Evolutionary conservation across 495 filamentous ascomycete species (phyloP), one percentile per base, ranked within the genome.

Genomic region (Trichoderma orchidacearum): DNA sequence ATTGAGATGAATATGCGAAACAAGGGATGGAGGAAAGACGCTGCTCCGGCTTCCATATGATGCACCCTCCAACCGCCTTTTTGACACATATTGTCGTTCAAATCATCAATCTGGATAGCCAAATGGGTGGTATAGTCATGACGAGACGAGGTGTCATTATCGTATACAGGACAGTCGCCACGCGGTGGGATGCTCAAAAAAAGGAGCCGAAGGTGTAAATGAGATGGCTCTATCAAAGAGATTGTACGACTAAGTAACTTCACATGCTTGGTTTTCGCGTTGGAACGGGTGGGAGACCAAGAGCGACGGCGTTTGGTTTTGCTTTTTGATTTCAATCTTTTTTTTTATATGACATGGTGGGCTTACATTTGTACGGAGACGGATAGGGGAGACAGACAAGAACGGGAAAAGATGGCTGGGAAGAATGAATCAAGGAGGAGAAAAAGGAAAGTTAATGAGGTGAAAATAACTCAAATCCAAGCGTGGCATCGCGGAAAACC

Each of bases 1-100:
- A 86, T 98, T 61, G 93, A 98, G 75, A 82, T 82, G 60, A 82
- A 85, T 54, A 96, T 98, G 93, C 80, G 82, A 62, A 73, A 74
- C 52, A 87, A 83, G 62, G 93, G 93, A 6, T 96, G 90, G 90
- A 80, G 78, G 31, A 82, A 73, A 68, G 84, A 87, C 57, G 78
- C 81, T 5, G 80, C 80, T 8, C 79, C 80, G 6, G 58, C 65
- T 5, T 70, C 70, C 2, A 75, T 77, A 56, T 78, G 30, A 23
- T 25, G 7, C 5, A 15, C 34, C n/a, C n/a, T 8, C n/a, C 7
- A 12, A 27, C 18, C 5, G 21, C 18, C 1, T 27, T 27, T 5
- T 48, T 25, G 41, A 23, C n/a, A n/a, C n/a, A n/a, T n/a, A n/a
- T n/a, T n/a, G n/a, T n/a, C n/a, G n/a, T n/a, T n/a, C n/a, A n/a